Percentiles rank a stretch among this genome's conserved stretches.
These are phyloP conservation scores for Uronychia setigera DNA, from an alignment of 73 alveolate species.

Conservation along the genomic window DNA sequence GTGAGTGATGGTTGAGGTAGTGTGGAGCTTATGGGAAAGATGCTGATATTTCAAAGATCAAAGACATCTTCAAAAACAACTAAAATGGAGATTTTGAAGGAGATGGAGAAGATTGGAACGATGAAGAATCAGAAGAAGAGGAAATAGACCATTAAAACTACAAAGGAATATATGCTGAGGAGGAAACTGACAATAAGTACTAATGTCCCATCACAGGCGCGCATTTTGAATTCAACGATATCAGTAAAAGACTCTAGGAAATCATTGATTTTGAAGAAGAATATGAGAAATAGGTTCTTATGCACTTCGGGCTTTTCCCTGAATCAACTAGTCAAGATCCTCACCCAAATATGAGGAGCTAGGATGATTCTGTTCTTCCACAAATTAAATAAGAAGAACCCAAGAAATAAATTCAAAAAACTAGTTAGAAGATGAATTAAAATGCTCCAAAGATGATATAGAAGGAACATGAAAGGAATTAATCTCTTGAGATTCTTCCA, in stretches of 20 bases:
- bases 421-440: no score
- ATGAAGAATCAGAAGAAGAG: conserved; percentile 10
- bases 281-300: not conserved
- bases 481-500: no score
- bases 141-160: conserved; percentile 31
- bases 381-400: not conserved
- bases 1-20: no score
- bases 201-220: conserved; percentile 36
- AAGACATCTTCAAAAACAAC: not conserved
- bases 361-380: not conserved
- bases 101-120: not conserved
- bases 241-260: not conserved
- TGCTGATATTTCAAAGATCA: not conserved
- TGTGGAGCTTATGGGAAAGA: not conserved
- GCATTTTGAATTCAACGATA: conserved; percentile 35
- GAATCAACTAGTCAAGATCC: no score
- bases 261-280: not conserved
- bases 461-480: no score
- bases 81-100: not conserved
- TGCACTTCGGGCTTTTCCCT: not conserved
- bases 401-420: no score
- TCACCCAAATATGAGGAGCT: not conserved
- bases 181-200: conserved; percentile 40
- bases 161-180: conserved; percentile 46
- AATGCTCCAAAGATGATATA: no score